Evolutionary conservation across 192 early-diverging fungal species (phyloP).

Genomic region (Backusella mclennaniae): DNA sequence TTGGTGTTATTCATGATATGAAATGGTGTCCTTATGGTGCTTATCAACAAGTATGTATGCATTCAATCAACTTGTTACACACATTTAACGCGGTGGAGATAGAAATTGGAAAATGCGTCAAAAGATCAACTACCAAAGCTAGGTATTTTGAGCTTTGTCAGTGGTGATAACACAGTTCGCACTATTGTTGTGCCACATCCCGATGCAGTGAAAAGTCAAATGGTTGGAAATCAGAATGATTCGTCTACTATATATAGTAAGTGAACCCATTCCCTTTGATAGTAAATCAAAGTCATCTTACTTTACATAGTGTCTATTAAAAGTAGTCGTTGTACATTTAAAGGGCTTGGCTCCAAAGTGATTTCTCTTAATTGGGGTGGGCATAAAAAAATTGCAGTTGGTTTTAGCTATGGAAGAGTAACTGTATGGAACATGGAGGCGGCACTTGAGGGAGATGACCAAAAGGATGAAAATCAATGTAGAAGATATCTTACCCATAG

Average conservation of each 20-base stretch:
- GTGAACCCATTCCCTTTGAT: background rate
- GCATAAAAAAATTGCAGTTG: conserved; percentile 14
- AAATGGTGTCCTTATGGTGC: conserved; percentile 48
- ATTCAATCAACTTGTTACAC: background rate
- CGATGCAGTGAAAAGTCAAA: conserved; percentile 1
- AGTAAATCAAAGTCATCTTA: background rate
- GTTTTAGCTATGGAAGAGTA: background rate
- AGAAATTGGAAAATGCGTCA: background rate
- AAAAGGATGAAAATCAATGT: background rate
- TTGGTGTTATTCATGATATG: conserved; percentile 30
- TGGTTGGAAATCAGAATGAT: background rate
- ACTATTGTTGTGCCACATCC: conserved; percentile 39
- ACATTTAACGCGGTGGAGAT: background rate
- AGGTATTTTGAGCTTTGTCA: conserved; percentile 35
- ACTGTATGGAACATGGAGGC: conserved; percentile 17
- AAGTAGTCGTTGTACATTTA: conserved; percentile 1
- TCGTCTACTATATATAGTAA: conserved; percentile 12
- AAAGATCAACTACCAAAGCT: conserved; percentile 23
- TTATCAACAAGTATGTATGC: conserved; percentile 28
- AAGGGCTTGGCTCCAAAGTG: background rate
- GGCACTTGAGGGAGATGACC: background rate
- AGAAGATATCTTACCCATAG: background rate
- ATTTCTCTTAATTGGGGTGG: conserved; percentile 18
- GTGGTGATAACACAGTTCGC: conserved; percentile 35
- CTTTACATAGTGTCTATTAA: conserved; percentile 18